Percentiles rank a stretch among this genome's conserved stretches.
These are phyloP conservation scores for Grigorovia humatica DNA, from an alignment of 805 yeast species.

Conservation along the genomic window DNA sequence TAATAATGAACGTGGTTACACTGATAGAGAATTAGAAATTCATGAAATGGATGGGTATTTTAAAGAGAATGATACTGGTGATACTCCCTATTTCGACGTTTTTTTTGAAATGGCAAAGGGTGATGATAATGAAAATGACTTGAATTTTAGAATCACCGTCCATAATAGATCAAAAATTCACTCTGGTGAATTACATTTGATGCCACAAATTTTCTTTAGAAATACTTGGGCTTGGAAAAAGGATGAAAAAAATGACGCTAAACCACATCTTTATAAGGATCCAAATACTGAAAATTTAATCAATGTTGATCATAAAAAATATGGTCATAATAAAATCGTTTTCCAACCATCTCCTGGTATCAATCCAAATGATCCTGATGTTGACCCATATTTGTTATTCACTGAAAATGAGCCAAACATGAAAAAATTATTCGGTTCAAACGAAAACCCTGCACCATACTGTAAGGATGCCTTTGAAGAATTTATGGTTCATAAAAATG, in stretches of 20 bases:
- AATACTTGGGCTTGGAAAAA: constrained; percentile 82
- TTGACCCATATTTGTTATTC: constrained; percentile 64
- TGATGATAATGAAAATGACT: constrained; percentile 68
- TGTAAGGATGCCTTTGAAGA: constrained; percentile 89
- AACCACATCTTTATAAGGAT: constrained; percentile 38
- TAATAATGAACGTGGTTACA: constrained; percentile 53
- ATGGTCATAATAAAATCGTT: constrained; percentile 53
- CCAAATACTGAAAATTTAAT: constrained; percentile 35
- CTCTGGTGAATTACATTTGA: constrained; percentile 78
- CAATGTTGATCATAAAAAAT: constrained; percentile 53
- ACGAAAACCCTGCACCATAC: constrained; percentile 42
- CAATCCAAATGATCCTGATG: constrained; percentile 31
- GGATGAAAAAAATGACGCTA: constrained; percentile 31
- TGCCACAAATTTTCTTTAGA: constrained; percentile 77
- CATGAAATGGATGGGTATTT: constrained; percentile 65
- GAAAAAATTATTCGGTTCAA: constrained; percentile 49
- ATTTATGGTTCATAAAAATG: constrained; percentile 43
- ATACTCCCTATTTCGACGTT: constrained; percentile 74
- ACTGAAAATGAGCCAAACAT: constrained; percentile 84
- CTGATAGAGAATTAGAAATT: constrained; percentile 69
- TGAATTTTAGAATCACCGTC: constrained; percentile 77
- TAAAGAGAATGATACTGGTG: constrained; percentile 44
- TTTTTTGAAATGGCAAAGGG: constrained; percentile 85
- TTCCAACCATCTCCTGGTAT: constrained; percentile 80
- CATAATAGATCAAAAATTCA: constrained; percentile 64